Base-by-base conservation (phyloP, 495 filamentous ascomycete genomes). In the Xylaria palmicola region DNA sequence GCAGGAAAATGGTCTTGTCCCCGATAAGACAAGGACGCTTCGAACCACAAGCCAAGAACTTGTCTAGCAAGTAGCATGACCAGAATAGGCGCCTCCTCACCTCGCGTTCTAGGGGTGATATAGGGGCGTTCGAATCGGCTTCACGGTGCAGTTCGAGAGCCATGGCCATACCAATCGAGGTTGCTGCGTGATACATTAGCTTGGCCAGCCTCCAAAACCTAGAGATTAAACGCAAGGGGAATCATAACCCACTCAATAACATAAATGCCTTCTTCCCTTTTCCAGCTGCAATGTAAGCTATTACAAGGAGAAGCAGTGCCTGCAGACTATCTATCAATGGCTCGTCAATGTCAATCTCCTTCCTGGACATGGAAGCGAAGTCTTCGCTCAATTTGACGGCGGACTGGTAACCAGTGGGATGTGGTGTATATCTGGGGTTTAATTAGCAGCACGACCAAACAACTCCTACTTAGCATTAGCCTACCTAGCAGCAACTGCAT, bases 181-280 rank as follows among this genome's bases (percentile, higher is more conserved):
- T 91, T 62, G 88, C 90, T 93, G 62, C 7, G 56, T 37, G 30
- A 8, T 10, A 24, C 24, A 44, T 63, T 39, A 44, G 45, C 43
- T 29, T 47, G 22, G 32, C 20, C 41, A 5, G 26, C 24, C 13
- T 15, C 13, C 36, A 32, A 36, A 12, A 13, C 32, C 32, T 36
- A 29, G 36, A 13, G 51, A 20, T 27, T 1, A 19, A 8, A n/a
- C 1, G 51, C 4, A 8, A 6, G 30, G 3, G 41, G 20, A 19
- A n/a, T n/a, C 4, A 15, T 5, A 50, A 68, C 83, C 6, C 85
- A 92, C 89, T 82, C 43, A 95, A 74, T 19, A 90, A 81, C 90
- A 95, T 95, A 65, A 91, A 93, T 1, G 88, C 86, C 71, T 89
- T 92, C 76, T 90, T 93, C 22, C 90, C 88, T 64, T 88, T 84